phyloP scores from a whole-genome alignment of 768 basidiomycete genomes.

The Calocera viscosa region DNA sequence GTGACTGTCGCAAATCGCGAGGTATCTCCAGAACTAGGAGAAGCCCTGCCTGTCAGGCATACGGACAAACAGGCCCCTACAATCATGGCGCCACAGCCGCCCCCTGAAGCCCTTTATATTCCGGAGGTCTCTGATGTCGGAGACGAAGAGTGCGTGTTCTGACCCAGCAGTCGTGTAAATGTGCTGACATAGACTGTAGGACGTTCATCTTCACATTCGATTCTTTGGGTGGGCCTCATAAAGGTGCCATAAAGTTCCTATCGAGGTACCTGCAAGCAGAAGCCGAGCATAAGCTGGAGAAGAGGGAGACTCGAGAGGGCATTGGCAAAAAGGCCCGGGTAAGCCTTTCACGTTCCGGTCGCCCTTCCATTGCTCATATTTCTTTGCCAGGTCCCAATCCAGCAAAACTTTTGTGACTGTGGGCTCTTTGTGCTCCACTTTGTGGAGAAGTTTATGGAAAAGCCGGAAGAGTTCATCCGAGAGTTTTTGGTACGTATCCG shows the following conservation, averaged over 20 bases:
- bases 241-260: conserved; percentile 48
- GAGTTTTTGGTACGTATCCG: conserved; percentile 33
- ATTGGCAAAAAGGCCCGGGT: conserved; percentile 44
- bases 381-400: conserved; percentile 60
- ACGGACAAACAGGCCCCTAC: not conserved
- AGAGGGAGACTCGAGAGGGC: conserved; percentile 29
- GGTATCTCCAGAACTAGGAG: not conserved
- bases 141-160: not conserved
- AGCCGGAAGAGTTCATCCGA: conserved; percentile 41
- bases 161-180: not conserved
- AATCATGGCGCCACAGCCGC: not conserved
- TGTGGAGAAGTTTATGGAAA: conserved; percentile 57
- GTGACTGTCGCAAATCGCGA: not conserved
- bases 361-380: not conserved
- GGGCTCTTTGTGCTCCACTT: conserved; percentile 87
- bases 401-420: conserved; percentile 85
- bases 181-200: conserved; percentile 30
- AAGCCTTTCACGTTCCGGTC: conserved; percentile 17
- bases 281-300: conserved; percentile 55
- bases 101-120: not conserved
- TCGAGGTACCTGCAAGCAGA: conserved; percentile 58
- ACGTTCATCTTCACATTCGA: conserved; percentile 82
- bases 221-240: conserved; percentile 68
- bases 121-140: too few species aligned
- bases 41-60: not conserved